Conservation (phyloP, 225 moss, liverwort and hornwort species). For the Straminergon stramineum region DNA sequence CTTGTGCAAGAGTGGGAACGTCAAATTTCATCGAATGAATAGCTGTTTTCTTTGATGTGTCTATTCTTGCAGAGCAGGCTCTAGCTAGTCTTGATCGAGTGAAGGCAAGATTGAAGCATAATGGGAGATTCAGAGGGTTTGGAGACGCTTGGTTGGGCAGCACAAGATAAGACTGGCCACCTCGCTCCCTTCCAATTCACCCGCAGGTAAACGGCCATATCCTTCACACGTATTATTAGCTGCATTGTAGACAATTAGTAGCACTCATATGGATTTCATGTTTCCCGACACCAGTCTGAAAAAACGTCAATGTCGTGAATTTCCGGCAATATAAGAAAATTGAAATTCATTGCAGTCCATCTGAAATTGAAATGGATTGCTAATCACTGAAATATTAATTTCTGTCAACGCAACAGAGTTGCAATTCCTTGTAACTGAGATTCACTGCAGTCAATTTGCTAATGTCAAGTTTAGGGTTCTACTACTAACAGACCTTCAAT, state of each 20-base stretch:
- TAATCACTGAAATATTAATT: not conserved
- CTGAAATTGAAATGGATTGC: not conserved
- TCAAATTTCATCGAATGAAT: not conserved
- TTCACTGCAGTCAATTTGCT: not conserved
- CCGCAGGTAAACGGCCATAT: not conserved
- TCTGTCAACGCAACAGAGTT: no score
- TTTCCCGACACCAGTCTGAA: not conserved
- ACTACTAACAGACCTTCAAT: not conserved
- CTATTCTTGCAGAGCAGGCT: not conserved
- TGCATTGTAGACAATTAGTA: not conserved
- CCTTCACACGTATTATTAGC: not conserved
- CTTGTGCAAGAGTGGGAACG: not conserved
- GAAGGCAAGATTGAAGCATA: not conserved
- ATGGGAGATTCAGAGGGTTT: not conserved
- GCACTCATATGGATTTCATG: no score
- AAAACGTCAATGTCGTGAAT: not conserved
- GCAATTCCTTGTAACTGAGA: not conserved
- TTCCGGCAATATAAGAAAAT: not conserved
- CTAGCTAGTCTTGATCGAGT: not conserved
- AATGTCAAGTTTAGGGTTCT: not conserved
- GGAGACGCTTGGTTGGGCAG: slow-evolving; percentile 12
- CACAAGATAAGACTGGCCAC: slow-evolving; percentile 16
- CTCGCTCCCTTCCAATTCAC: slow-evolving; percentile 21
- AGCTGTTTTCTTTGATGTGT: not conserved
- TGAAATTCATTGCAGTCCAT: not conserved